A percentile compares a stretch with the other conserved stretches of the same genome.
phyloP scores from a whole-genome alignment of 148 eudicot genomes.

The Tetragonia tetragonoides region DNA sequence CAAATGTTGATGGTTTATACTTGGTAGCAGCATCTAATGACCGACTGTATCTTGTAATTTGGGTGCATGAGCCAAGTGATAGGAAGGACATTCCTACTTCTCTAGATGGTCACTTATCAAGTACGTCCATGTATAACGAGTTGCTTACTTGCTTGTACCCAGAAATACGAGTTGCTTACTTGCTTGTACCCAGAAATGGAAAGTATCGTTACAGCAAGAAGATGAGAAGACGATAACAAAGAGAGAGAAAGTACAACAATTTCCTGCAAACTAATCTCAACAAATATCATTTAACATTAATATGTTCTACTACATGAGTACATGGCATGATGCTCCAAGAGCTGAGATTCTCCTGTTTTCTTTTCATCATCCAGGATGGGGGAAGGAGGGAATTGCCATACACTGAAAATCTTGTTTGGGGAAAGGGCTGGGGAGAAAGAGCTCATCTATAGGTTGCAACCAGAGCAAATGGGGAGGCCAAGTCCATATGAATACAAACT shows the following conservation, averaged over 20 bases:
- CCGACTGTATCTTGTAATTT: neutral
- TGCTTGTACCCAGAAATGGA: no score
- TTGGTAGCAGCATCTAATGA: slow-evolving; percentile 3
- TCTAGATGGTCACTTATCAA: no score
- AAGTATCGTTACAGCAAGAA: no score
- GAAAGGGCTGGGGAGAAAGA: neutral
- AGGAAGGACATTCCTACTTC: neutral
- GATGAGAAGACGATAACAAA: neutral
- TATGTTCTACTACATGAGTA: slow-evolving; percentile 8
- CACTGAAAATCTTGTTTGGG: slow-evolving; percentile 3
- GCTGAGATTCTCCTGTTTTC: neutral
- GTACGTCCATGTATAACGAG: no score
- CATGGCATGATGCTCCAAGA: slow-evolving; percentile 2
- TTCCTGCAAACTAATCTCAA: slow-evolving; percentile 17
- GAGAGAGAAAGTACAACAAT: neutral
- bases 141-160: no score
- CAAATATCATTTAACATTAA: slow-evolving; percentile 22
- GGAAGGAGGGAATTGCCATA: slow-evolving; percentile 5
- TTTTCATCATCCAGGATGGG: neutral
- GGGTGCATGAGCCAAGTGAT: neutral
- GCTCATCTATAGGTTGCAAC: slow-evolving; percentile 19
- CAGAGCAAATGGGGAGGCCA: neutral
- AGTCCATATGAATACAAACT: slow-evolving; percentile 16
- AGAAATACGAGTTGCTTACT: no score
- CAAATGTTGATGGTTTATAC: slow-evolving; percentile 1